Evolutionary conservation across 805 yeast genomes (phyloP), one percentile per base, ranked within the genome.

Genomic region (Candida endomychidarum): DNA sequence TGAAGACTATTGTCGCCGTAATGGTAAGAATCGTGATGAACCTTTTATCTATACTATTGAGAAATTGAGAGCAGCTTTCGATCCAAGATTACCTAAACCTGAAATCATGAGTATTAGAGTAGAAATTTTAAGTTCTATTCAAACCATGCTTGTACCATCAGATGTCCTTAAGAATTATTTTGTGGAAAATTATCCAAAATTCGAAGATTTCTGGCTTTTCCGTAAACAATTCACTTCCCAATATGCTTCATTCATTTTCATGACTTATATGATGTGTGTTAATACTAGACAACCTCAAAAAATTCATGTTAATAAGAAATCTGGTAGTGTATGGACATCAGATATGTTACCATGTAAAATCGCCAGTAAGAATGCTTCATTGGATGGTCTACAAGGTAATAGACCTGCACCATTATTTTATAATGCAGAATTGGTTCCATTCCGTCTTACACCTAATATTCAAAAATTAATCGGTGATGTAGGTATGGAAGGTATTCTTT

Each of bases 171-270:
- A 81, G 54, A 86, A 86, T 49, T 84, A 86, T 58, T 93, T 89
- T 56, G 60, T 82, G 41, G 73, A 71, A 5, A 66, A 81, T 28
- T 93, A 81, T 61, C 74, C 83, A 9, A 76, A 80, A 43, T 95
- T 83, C 58, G 96, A 86, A 60, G 97, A 91, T 54, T 93, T 91
- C 72, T 93, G 99, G 99, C 65, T 91, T 38, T 93, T 95, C 81
- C 78, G 98, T 47, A 88, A 89, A 54, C 96, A 90, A 56, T 95
- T 93, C 57, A 80, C 96, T 4, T 83, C 95, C 19, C 96, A 90
- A 61, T 93, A 91, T 63, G 97, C 97, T 4, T 81, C 96, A 0
- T 85, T 93, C 52, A 80, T 88, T 31, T 91, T 91, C 61, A 81
- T 90, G 74, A 86, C 98, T 0, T 88, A 87, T 56, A 84, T 91